Conservation (phyloP, 2,329 filamentous ascomycete species). For the Nannizziopsis arthrosporioides region DNA sequence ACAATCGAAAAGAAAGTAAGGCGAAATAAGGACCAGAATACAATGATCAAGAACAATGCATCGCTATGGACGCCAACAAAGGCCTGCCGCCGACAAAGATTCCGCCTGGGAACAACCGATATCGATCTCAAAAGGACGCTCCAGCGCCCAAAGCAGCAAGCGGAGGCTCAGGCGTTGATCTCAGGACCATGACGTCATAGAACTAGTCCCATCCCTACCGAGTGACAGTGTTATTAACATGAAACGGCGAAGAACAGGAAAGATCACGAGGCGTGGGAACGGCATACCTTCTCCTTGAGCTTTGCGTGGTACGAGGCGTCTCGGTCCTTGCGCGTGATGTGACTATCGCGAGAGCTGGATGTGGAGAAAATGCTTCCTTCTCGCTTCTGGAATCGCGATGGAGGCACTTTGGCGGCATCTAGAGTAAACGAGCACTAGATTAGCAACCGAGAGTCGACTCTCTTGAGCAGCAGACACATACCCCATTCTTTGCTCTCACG, state of each 20-base stretch:
- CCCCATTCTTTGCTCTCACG: slow-evolving; percentile 29
- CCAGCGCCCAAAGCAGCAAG: background rate
- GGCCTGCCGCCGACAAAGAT: no score
- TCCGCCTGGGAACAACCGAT: no score
- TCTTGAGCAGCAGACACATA: slow-evolving; percentile 12
- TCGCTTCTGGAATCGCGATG: slow-evolving; percentile 57
- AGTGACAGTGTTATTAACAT: background rate
- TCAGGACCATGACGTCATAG: background rate
- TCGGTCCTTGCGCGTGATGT: slow-evolving; percentile 49
- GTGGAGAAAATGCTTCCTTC: slow-evolving; percentile 59
- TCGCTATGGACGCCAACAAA: no score
- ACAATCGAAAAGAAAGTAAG: no score
- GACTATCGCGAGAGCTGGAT: slow-evolving; percentile 52
- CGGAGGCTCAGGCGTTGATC: background rate
- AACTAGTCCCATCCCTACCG: background rate
- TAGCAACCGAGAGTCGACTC: background rate
- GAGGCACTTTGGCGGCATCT: slow-evolving; percentile 56
- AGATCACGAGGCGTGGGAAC: background rate
- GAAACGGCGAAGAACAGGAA: background rate
- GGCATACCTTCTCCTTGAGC: slow-evolving; percentile 31
- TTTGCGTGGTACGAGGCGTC: slow-evolving; percentile 49
- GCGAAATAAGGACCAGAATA: no score
- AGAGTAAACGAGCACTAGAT: background rate
- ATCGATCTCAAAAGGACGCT: background rate
- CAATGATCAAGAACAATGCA: no score